A percentile compares a stretch with the other conserved stretches of the same genome.
phyloP scores from a whole-genome alignment of 2,329 filamentous ascomycete species.

The Acrocalymma vagum region DNA sequence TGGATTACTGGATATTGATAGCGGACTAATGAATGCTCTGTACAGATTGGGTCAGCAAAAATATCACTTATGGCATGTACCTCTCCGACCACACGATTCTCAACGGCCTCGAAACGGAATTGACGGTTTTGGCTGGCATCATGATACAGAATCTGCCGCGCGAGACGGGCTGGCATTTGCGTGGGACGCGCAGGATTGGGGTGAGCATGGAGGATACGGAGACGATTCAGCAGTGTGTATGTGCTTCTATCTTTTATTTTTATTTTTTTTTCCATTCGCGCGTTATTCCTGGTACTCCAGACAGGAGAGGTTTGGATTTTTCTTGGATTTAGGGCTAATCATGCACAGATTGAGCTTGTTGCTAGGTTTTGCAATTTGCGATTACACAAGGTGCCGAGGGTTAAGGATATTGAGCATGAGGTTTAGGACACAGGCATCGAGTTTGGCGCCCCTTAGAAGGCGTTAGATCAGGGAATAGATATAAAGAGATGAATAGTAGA shows the following conservation, averaged over 20 bases:
- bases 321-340: constrained; percentile 9
- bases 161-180: constrained; percentile 65
- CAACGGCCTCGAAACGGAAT: constrained; percentile 63
- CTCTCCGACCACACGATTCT: constrained; percentile 65
- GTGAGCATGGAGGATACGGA: constrained; percentile 56
- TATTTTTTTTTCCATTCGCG: too few species aligned
- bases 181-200: constrained; percentile 59
- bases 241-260: too few species aligned
- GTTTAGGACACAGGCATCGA: too few species aligned
- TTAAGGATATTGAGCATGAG: constrained; percentile 43
- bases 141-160: constrained; percentile 65
- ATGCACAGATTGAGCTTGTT: constrained; percentile 36
- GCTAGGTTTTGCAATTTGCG: constrained; percentile 36
- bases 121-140: constrained; percentile 63
- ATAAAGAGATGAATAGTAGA: too few species aligned
- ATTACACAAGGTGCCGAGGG: constrained; percentile 37
- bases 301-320: neutral
- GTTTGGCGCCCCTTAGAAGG: too few species aligned
- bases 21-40: constrained; percentile 2
- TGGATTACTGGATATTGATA: neutral
- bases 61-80: constrained; percentile 68
- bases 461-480: too few species aligned
- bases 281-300: neutral
- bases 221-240: constrained; percentile 51
- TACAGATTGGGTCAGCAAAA: constrained; percentile 58